A percentile compares a stretch with the other conserved stretches of the same genome.
Evolutionary conservation across 345 rosid species (phyloP).

Genomic region (Rhodamnia argentea): DNA sequence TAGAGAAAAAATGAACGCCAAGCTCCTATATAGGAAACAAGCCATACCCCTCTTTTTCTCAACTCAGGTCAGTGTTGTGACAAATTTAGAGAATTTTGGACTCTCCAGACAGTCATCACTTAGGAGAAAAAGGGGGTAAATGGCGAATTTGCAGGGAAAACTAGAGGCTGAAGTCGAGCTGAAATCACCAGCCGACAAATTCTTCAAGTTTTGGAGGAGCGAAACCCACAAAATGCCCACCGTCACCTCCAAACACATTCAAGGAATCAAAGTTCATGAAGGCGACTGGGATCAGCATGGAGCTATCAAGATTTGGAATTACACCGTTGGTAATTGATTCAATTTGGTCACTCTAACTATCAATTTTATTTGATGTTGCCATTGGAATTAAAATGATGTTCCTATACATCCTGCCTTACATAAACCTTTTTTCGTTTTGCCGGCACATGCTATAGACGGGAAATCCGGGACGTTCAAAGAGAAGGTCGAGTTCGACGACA

Average conservation of each 20-base stretch:
- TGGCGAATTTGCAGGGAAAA: slow-evolving; percentile 7
- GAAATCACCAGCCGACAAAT: slow-evolving; percentile 13
- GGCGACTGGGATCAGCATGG: slow-evolving; percentile 28
- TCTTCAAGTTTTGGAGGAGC: slow-evolving; percentile 2
- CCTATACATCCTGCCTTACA: neutral
- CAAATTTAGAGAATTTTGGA: neutral
- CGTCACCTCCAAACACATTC: neutral
- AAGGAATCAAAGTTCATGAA: slow-evolving; percentile 16
- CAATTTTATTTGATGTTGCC: neutral
- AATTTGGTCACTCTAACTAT: neutral
- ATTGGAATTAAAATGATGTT: neutral
- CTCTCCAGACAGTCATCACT: neutral
- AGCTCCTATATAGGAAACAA: neutral
- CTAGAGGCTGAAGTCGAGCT: slow-evolving; percentile 9
- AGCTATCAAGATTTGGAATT: slow-evolving; percentile 19
- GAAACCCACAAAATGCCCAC: slow-evolving; percentile 7
- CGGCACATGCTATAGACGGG: slow-evolving; percentile 1
- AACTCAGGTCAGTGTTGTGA: neutral
- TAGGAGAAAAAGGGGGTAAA: neutral
- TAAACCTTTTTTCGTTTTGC: neutral
- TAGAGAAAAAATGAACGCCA: neutral
- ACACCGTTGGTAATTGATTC: neutral
- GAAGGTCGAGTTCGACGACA: slow-evolving; percentile 8
- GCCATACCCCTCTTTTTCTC: neutral
- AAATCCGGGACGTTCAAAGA: slow-evolving; percentile 7